Conservation (phyloP, 306 rosid genomes). For the peach (Prunus persica) region DNA sequence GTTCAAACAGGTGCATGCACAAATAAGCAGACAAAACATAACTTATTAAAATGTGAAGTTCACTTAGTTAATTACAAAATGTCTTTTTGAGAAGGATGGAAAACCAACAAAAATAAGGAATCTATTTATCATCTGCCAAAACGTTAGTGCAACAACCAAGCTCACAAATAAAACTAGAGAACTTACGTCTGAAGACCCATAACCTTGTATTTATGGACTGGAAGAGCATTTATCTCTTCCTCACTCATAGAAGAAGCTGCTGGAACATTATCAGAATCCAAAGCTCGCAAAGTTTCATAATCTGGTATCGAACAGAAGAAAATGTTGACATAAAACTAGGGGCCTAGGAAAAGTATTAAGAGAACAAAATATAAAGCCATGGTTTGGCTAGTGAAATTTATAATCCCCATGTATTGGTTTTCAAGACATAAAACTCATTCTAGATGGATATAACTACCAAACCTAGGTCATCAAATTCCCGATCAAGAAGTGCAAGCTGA, state of each 20-base stretch:
- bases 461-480: slow-evolving; percentile 97
- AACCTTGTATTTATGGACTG: slow-evolving; percentile 80
- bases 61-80: background rate
- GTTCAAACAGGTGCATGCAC: background rate
- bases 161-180: background rate
- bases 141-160: background rate
- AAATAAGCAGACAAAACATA: background rate
- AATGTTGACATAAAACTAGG: background rate
- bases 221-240: slow-evolving; percentile 87
- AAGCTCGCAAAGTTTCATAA: slow-evolving; percentile 82
- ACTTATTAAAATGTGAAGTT: background rate
- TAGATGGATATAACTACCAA: slow-evolving; percentile 8
- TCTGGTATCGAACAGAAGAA: slow-evolving; percentile 35
- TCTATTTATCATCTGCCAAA: background rate
- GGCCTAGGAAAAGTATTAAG: background rate
- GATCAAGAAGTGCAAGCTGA: slow-evolving; percentile 97
- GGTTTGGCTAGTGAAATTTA: background rate
- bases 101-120: background rate
- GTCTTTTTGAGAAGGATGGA: background rate
- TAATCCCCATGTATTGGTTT: background rate
- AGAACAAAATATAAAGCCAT: background rate
- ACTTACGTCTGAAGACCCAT: slow-evolving; percentile 66
- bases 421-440: background rate
- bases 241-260: slow-evolving; percentile 77
- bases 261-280: slow-evolving; percentile 78